phyloP scores from a whole-genome alignment of 192 early-diverging fungal genomes.

The Kickxella alabastrina region DNA sequence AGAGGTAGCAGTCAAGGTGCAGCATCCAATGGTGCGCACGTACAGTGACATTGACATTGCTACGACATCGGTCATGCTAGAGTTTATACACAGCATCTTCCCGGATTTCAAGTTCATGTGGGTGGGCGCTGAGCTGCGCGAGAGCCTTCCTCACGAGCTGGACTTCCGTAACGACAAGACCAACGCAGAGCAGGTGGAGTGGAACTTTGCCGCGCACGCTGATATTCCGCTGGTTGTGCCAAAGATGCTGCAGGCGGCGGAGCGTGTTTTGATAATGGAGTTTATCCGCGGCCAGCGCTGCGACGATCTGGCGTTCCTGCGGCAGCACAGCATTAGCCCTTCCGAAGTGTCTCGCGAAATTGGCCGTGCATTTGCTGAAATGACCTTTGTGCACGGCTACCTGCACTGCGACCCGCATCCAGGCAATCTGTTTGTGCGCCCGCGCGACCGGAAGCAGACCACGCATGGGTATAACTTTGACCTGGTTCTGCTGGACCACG shows the following conservation, averaged over 20 bases:
- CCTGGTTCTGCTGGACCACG: slow-evolving; percentile 83
- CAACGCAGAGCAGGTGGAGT: slow-evolving; percentile 67
- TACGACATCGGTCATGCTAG: slow-evolving; percentile 61
- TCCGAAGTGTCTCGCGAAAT: slow-evolving; percentile 71
- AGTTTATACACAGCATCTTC: slow-evolving; percentile 66
- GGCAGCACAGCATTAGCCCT: slow-evolving; percentile 69
- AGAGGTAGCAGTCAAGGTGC: slow-evolving; percentile 91
- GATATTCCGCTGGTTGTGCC: slow-evolving; percentile 67
- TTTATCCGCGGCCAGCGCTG: slow-evolving; percentile 71
- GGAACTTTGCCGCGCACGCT: slow-evolving; percentile 55
- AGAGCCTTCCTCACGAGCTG: slow-evolving; percentile 79
- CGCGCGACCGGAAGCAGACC: slow-evolving; percentile 32
- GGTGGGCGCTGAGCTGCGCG: slow-evolving; percentile 82
- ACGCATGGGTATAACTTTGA: slow-evolving; percentile 75
- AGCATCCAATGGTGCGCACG: slow-evolving; percentile 78
- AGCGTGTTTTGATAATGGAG: slow-evolving; percentile 86
- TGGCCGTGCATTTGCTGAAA: slow-evolving; percentile 74
- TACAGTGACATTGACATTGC: slow-evolving; percentile 79
- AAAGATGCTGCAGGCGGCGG: slow-evolving; percentile 69
- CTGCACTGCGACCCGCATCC: slow-evolving; percentile 95
- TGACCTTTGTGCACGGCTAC: slow-evolving; percentile 84
- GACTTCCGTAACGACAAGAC: slow-evolving; percentile 77
- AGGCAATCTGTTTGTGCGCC: slow-evolving; percentile 78
- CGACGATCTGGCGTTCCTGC: slow-evolving; percentile 70
- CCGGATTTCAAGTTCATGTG: slow-evolving; percentile 91